Evolutionary conservation across 352 stramenopile species (phyloP), one percentile per base, ranked within the genome.

Genomic region (Pythium coloratum): DNA sequence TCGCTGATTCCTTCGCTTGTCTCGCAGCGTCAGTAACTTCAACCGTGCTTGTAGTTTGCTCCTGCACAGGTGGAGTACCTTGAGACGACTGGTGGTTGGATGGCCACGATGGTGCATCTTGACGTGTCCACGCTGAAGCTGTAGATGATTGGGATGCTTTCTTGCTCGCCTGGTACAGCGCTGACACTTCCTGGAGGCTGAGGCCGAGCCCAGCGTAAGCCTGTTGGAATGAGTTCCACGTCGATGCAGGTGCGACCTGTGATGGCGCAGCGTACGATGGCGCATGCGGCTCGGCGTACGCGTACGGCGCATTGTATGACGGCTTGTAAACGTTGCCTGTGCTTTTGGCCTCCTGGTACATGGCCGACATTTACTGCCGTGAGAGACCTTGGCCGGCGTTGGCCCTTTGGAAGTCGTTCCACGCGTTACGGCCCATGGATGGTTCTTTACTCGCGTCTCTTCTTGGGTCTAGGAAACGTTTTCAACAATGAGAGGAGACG

Each of bases 201-300:
- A 62, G 40, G 3, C 56, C 56, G 16, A 54, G 24, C 5, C 56
- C 56, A 26, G 56, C 56, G 28, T 55, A 20, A 2, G 2, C 20
- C 6, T 42, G 56, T 12, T 62, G 56, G 56, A 42, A 62, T 18
- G n/a, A 6, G 18, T 62, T 62, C 56, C 56, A 62, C 7, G 38
- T 4, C 13, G 56, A 62, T n/a, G 26, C 10, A 0, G 49, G 6
- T n/a, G 46, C 18, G 20, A n/a, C 18, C 38, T 12, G 14, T 16
- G 38, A 6, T 44, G 38, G 28, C 28, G 28, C 1, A 30, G 13
- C 13, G 36, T 24, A 13, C 36, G 36, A 13, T 1, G 36, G 28
- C 28, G 28, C 28, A 30, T 1, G 28, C 14, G 9, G 42, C 14
- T 49, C 16, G 42, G 13, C 16, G 42, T 40, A 24, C 10, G 26